A percentile compares a stretch with the other conserved stretches of the same genome.
Evolutionary conservation across 495 filamentous ascomycete species (phyloP).

Genomic region (Lasiosphaeris hirsuta): DNA sequence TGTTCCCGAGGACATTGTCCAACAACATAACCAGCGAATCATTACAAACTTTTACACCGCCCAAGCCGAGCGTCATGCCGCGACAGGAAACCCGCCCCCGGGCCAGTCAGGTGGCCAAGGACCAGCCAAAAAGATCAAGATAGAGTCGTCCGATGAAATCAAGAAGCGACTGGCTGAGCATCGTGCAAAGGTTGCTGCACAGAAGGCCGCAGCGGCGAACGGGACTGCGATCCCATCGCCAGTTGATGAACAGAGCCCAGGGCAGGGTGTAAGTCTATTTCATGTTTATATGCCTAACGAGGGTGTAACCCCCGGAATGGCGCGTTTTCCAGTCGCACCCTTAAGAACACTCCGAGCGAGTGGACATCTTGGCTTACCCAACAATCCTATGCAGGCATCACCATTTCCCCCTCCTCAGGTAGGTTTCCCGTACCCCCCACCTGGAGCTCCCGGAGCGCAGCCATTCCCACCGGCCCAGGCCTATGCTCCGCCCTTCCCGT

Average conservation of each 20-base stretch:
- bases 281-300: slow-evolving; percentile 47
- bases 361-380: background rate
- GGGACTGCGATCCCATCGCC: slow-evolving; percentile 49
- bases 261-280: slow-evolving; percentile 47
- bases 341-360: too few relatives aligned
- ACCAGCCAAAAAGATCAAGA: slow-evolving; percentile 72
- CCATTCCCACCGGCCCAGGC: slow-evolving; percentile 33
- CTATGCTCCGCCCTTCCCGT: slow-evolving; percentile 38
- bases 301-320: too few relatives aligned
- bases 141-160: slow-evolving; percentile 71
- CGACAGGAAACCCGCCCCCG: slow-evolving; percentile 81
- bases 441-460: slow-evolving; percentile 22
- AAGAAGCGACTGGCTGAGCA: slow-evolving; percentile 81
- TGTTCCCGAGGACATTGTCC: slow-evolving; percentile 79
- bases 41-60: slow-evolving; percentile 76
- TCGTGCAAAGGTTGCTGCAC: slow-evolving; percentile 62
- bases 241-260: slow-evolving; percentile 51
- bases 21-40: slow-evolving; percentile 80
- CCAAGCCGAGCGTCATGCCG: slow-evolving; percentile 75
- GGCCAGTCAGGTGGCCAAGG: slow-evolving; percentile 45
- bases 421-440: slow-evolving; percentile 31
- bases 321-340: too few relatives aligned
- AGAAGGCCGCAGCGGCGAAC: slow-evolving; percentile 44
- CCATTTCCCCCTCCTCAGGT: slow-evolving; percentile 44
- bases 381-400: slow-evolving; percentile 27